Conservation (phyloP, 2,329 filamentous ascomycete genomes). For the Scytalidium lignicola region DNA sequence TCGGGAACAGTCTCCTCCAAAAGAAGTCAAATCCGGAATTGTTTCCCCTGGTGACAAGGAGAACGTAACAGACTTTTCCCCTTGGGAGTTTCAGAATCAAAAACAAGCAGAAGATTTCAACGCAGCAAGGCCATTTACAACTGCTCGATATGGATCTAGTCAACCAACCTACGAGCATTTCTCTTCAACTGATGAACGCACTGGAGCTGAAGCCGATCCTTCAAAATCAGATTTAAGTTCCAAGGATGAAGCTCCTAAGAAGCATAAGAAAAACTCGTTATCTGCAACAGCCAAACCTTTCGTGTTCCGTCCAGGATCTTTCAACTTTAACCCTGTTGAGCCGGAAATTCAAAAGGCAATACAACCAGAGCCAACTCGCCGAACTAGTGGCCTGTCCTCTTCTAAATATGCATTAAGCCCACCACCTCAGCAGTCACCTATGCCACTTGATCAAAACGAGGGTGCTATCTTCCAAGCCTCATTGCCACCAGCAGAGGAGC, state of each 20-base stretch:
- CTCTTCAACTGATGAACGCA: slow-evolving; percentile 17
- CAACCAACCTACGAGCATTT: slow-evolving; percentile 20
- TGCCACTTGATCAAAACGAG: slow-evolving; percentile 13
- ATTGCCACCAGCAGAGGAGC: slow-evolving; percentile 17
- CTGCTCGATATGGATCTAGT: slow-evolving; percentile 19
- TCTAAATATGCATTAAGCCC: slow-evolving; percentile 25
- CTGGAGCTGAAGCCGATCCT: slow-evolving; percentile 10
- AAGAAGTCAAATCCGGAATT: slow-evolving; percentile 13
- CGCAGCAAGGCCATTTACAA: slow-evolving; percentile 22
- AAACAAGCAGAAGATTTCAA: slow-evolving; percentile 34
- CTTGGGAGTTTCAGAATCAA: slow-evolving; percentile 53
- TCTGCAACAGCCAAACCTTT: slow-evolving; percentile 71
- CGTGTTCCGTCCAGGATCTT: slow-evolving; percentile 27
- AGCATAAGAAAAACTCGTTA: slow-evolving; percentile 47
- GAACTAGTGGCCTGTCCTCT: slow-evolving; percentile 14
- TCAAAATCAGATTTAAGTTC: slow-evolving; percentile 9
- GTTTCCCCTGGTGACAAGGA: slow-evolving; percentile 24
- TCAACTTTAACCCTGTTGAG: slow-evolving; percentile 21
- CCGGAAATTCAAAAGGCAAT: background rate
- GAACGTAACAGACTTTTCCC: slow-evolving; percentile 43
- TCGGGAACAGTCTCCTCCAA: slow-evolving; percentile 25
- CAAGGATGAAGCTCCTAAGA: slow-evolving; percentile 22
- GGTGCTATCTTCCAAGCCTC: slow-evolving; percentile 22
- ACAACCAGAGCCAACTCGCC: slow-evolving; percentile 4
- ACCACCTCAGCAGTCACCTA: slow-evolving; percentile 9